Evolutionary conservation across 2,329 filamentous ascomycete species (phyloP).

Genomic region (Colletotrichum nymphaeae): DNA sequence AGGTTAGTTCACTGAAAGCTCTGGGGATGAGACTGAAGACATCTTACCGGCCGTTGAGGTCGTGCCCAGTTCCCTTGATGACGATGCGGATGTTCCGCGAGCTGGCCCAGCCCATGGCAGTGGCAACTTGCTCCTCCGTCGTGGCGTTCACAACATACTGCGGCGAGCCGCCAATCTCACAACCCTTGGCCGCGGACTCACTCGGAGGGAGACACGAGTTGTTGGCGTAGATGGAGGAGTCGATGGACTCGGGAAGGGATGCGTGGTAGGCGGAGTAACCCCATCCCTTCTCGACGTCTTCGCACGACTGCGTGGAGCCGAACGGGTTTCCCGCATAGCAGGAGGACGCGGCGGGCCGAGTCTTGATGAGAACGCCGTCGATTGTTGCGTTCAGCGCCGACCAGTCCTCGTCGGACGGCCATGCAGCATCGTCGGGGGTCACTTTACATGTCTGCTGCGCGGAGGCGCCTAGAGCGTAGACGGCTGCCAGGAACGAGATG

Average conservation of each 20-base stretch:
- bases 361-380: constrained; percentile 55
- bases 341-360: constrained; percentile 55
- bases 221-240: constrained; percentile 16
- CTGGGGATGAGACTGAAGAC: constrained; percentile 32
- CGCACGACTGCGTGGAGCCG: constrained; percentile 1
- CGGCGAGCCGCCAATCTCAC: constrained; percentile 45
- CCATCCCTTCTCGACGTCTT: constrained; percentile 13
- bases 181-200: constrained; percentile 39
- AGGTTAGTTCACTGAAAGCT: background rate
- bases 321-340: constrained; percentile 53
- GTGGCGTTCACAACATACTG: constrained; percentile 50
- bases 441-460: constrained; percentile 22
- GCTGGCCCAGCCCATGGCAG: constrained; percentile 29
- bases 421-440: constrained; percentile 9
- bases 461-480: background rate
- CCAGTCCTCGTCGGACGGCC: constrained; percentile 46
- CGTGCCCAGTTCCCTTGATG: constrained; percentile 65
- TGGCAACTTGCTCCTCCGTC: constrained; percentile 43
- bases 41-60: constrained; percentile 67
- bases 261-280: constrained; percentile 15
- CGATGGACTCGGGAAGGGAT: constrained; percentile 13
- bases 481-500: background rate
- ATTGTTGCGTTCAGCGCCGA: constrained; percentile 55
- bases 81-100: constrained; percentile 59
- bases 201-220: constrained; percentile 19